Evolutionary conservation across 805 yeast genomes (phyloP).

Genomic region (Millerago galiae): DNA sequence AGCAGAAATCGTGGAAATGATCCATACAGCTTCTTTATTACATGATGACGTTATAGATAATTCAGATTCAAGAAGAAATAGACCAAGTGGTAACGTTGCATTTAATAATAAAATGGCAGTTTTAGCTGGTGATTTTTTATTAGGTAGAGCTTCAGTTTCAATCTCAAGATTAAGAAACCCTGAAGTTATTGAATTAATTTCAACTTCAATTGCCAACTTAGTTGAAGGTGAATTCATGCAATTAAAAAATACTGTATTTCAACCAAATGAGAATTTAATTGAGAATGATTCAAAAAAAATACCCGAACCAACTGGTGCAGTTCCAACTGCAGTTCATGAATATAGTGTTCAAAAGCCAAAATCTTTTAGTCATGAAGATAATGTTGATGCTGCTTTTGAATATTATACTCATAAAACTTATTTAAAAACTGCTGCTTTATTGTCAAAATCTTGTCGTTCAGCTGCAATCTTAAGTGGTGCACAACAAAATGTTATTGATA

Average conservation of each 20-base stretch:
- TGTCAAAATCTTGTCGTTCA: constrained; percentile 90
- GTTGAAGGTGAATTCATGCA: constrained; percentile 99
- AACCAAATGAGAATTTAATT: constrained; percentile 37
- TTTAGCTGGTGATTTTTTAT: constrained; percentile 89
- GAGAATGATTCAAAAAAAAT: constrained; percentile 36
- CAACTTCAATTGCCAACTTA: constrained; percentile 92
- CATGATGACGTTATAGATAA: constrained; percentile 97
- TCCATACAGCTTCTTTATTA: constrained; percentile 90
- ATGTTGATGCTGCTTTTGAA: constrained; percentile 87
- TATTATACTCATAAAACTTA: constrained; percentile 94
- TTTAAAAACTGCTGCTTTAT: constrained; percentile 87
- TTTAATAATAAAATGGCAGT: constrained; percentile 97
- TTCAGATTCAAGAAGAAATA: constrained; percentile 82
- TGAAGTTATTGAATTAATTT: constrained; percentile 93
- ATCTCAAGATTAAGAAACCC: constrained; percentile 89
- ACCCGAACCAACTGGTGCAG: constrained; percentile 57
- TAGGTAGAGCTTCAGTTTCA: constrained; percentile 95
- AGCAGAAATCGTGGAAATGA: constrained; percentile 98
- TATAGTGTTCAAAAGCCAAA: constrained; percentile 26
- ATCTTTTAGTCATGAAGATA: constrained; percentile 48
- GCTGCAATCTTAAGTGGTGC: constrained; percentile 92
- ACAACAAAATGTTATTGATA: constrained; percentile 64
- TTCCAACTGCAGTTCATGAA: constrained; percentile 43
- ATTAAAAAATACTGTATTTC: constrained; percentile 82
- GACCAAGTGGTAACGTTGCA: constrained; percentile 87